A percentile compares a stretch with the other conserved stretches of the same genome.
Evolutionary conservation across 805 yeast species (phyloP).

Genomic region (Ogataea degrootiae): DNA sequence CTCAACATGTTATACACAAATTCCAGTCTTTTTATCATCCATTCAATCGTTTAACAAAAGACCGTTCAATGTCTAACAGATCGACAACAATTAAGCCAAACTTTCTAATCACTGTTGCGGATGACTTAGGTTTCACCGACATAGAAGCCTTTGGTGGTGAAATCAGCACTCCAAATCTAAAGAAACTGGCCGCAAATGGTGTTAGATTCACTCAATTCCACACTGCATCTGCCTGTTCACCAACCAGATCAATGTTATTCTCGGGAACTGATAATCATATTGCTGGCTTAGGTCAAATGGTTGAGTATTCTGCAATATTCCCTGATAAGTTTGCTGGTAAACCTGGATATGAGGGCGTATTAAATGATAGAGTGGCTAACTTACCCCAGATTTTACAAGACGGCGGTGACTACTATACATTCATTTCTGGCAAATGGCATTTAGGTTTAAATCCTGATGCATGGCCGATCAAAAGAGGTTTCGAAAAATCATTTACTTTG

Average conservation of each 20-base stretch:
- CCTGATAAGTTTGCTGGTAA: slow-evolving; percentile 39
- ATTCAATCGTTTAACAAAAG: no score
- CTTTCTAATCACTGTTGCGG: slow-evolving; percentile 53
- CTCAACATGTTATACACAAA: no score
- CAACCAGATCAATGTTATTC: slow-evolving; percentile 56
- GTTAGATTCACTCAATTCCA: slow-evolving; percentile 53
- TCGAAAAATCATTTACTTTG: slow-evolving; percentile 44
- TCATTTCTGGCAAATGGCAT: slow-evolving; percentile 60
- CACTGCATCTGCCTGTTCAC: slow-evolving; percentile 62
- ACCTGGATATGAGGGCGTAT: slow-evolving; percentile 53
- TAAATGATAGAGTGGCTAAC: slow-evolving; percentile 48
- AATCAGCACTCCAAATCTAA: slow-evolving; percentile 49
- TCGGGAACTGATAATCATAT: slow-evolving; percentile 61
- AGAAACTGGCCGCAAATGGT: slow-evolving; percentile 40
- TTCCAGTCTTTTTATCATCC: no score
- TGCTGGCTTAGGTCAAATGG: slow-evolving; percentile 58
- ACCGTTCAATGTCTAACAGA: slow-evolving; percentile 46
- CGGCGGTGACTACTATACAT: slow-evolving; percentile 42
- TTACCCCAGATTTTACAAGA: slow-evolving; percentile 47
- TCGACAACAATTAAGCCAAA: slow-evolving; percentile 34
- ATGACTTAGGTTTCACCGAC: slow-evolving; percentile 59
- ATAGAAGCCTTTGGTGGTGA: slow-evolving; percentile 52
- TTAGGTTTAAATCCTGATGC: slow-evolving; percentile 43
- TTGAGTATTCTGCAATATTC: slow-evolving; percentile 36
- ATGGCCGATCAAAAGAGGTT: slow-evolving; percentile 47